These are phyloP conservation scores for Sporisorium sorghi DNA, from an alignment of 1,284 basidiomycete genomes.

Conservation along the genomic window DNA sequence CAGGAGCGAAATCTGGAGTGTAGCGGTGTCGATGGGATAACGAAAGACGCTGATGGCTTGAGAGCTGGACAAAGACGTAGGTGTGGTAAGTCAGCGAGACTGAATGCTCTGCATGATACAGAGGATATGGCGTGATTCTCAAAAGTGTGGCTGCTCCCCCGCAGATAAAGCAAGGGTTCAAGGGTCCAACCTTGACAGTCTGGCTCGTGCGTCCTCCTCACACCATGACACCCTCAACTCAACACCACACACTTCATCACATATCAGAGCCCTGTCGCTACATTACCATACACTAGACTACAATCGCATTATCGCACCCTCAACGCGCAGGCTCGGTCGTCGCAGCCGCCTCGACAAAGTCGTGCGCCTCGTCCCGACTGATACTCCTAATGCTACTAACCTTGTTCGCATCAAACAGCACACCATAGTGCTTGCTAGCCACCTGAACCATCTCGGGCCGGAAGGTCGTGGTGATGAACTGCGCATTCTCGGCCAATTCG, in stretches of 20 bases:
- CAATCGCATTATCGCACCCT: conserved; percentile 1
- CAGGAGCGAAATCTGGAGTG: neutral
- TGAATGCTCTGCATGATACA: no score
- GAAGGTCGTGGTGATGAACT: conserved; percentile 99
- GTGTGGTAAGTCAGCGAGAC: no score
- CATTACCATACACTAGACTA: neutral
- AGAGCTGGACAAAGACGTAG: neutral
- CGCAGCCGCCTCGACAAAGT: conserved; percentile 79
- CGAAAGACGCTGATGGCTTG: neutral
- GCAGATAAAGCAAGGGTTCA: conserved; percentile 15
- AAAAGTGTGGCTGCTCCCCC: neutral
- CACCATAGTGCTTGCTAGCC: conserved; percentile 97
- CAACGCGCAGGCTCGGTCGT: conserved; percentile 39
- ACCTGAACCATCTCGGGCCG: conserved; percentile 94
- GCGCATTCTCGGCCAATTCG: conserved; percentile 84
- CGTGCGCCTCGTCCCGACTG: conserved; percentile 83
- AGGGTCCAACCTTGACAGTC: conserved; percentile 10
- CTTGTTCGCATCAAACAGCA: conserved; percentile 97
- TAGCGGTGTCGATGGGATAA: neutral
- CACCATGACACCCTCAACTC: neutral
- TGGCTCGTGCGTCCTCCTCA: conserved; percentile 8
- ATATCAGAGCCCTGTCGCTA: neutral
- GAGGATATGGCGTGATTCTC: conserved; percentile 7
- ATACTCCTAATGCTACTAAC: conserved; percentile 82
- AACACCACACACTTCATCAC: neutral